Evolutionary conservation across 306 rosid species (phyloP).

Genomic region (Vigna angularis): DNA sequence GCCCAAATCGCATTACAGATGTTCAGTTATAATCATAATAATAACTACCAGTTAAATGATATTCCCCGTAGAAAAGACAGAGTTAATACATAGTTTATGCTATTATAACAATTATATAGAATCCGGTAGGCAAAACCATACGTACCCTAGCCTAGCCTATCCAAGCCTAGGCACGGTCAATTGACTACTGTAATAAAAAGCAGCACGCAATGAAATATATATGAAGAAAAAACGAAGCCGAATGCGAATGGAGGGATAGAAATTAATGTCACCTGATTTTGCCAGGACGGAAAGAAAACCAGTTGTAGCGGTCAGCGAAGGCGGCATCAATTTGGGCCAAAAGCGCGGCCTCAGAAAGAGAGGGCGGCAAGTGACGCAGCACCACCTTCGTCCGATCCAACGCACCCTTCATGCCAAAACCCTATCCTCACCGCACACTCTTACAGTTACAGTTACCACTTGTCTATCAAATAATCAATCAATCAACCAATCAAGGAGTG

Average conservation of each 20-base stretch:
- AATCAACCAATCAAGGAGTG: neutral
- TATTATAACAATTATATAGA: neutral
- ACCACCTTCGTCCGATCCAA: slow-evolving; percentile 84
- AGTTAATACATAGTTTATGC: neutral
- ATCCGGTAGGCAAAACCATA: neutral
- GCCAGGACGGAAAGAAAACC: slow-evolving; percentile 67
- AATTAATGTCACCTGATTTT: slow-evolving; percentile 49
- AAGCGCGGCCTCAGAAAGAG: slow-evolving; percentile 57
- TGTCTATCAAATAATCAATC: neutral
- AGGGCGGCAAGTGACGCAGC: slow-evolving; percentile 79
- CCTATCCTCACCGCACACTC: slow-evolving; percentile 32
- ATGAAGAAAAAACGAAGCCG: neutral
- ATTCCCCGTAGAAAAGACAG: neutral
- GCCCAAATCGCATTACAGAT: neutral
- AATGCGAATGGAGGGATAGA: neutral
- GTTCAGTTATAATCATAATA: neutral
- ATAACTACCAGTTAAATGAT: neutral
- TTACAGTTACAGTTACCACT: slow-evolving; percentile 2
- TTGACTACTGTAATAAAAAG: neutral
- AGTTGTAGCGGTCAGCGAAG: slow-evolving; percentile 71
- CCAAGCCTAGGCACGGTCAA: neutral
- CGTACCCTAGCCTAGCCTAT: neutral
- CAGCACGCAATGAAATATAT: neutral
- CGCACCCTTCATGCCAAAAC: slow-evolving; percentile 57
- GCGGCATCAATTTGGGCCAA: slow-evolving; percentile 56